phyloP scores from a whole-genome alignment of 2,329 filamentous ascomycete genomes.

The Podosphaera xanthii region DNA sequence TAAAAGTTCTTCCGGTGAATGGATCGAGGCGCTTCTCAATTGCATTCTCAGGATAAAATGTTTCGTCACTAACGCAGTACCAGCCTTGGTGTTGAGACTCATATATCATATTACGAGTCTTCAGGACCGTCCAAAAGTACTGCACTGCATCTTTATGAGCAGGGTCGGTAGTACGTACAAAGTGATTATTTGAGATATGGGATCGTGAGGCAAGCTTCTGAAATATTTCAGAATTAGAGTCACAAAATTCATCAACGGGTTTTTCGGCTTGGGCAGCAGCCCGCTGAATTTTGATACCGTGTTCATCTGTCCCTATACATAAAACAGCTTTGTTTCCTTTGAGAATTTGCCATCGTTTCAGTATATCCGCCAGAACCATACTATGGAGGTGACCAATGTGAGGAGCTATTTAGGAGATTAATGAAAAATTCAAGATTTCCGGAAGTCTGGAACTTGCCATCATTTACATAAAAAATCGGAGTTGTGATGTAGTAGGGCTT shows the following conservation, averaged over 20 bases:
- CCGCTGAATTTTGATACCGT: slow-evolving; percentile 91
- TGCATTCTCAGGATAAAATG: slow-evolving; percentile 64
- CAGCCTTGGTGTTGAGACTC: slow-evolving; percentile 73
- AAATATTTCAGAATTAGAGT: slow-evolving; percentile 62
- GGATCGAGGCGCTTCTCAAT: slow-evolving; percentile 57
- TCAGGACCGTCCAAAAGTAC: slow-evolving; percentile 68
- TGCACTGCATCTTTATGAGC: slow-evolving; percentile 68
- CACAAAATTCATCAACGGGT: slow-evolving; percentile 67
- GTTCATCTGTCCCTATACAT: slow-evolving; percentile 86
- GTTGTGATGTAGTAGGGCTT: slow-evolving; percentile 94
- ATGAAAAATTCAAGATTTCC: background rate
- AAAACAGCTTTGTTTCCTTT: slow-evolving; percentile 49
- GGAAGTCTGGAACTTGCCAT: slow-evolving; percentile 27
- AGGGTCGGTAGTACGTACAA: slow-evolving; percentile 74
- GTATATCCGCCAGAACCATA: slow-evolving; percentile 71
- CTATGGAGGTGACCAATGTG: slow-evolving; percentile 90
- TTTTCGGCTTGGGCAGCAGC: slow-evolving; percentile 51
- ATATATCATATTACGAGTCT: slow-evolving; percentile 59
- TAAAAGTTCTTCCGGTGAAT: slow-evolving; percentile 58
- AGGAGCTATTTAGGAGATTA: slow-evolving; percentile 33
- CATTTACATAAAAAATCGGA: slow-evolving; percentile 98
- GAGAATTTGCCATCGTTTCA: slow-evolving; percentile 77
- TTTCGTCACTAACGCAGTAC: slow-evolving; percentile 94
- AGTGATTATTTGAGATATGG: slow-evolving; percentile 56
- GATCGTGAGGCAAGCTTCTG: slow-evolving; percentile 46